These are phyloP conservation scores for Jasminum sambac DNA, from an alignment of 257 asterid species.

Conservation along the genomic window DNA sequence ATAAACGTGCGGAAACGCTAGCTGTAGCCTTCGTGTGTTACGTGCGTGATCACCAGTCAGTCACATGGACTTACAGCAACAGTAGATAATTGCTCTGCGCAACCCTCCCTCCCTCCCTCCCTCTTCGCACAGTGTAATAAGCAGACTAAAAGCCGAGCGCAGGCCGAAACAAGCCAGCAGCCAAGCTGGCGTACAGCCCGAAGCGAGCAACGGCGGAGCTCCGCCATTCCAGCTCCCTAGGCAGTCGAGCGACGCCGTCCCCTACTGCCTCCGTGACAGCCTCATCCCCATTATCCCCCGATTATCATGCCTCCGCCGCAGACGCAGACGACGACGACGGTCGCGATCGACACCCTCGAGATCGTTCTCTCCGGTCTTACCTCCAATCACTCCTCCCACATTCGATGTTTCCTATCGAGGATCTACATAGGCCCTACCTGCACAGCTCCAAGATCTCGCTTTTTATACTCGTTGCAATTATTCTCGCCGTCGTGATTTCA, in stretches of 20 bases:
- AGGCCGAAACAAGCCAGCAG: constrained; percentile 12
- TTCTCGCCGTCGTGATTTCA: constrained; percentile 45
- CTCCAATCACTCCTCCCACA: constrained; percentile 50
- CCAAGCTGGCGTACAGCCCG: constrained; percentile 96
- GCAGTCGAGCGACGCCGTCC: constrained; percentile 59
- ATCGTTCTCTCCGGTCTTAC: constrained; percentile 67
- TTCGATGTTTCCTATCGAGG: constrained; percentile 56
- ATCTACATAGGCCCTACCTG: constrained; percentile 51
- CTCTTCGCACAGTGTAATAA: constrained; percentile 7
- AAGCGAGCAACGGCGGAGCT: constrained; percentile 98
- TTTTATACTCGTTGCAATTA: constrained; percentile 40
- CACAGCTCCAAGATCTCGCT: constrained; percentile 65
- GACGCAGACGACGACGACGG: constrained; percentile 57
- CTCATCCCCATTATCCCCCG: constrained; percentile 62
- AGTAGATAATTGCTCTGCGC: constrained; percentile 32
- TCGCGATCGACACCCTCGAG: constrained; percentile 74
- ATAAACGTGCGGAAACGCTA: not conserved
- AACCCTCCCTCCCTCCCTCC: not conserved
- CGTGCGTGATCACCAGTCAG: constrained; percentile 21
- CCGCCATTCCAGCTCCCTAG: constrained; percentile 92
- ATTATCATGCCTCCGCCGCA: constrained; percentile 29
- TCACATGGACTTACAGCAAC: constrained; percentile 44
- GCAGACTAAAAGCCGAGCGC: constrained; percentile 24
- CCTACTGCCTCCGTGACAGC: constrained; percentile 50
- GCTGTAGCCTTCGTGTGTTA: not conserved